Evolutionary conservation across 108 stramenopile species (phyloP).

Genomic region (Fistulifera pelliculosa): DNA sequence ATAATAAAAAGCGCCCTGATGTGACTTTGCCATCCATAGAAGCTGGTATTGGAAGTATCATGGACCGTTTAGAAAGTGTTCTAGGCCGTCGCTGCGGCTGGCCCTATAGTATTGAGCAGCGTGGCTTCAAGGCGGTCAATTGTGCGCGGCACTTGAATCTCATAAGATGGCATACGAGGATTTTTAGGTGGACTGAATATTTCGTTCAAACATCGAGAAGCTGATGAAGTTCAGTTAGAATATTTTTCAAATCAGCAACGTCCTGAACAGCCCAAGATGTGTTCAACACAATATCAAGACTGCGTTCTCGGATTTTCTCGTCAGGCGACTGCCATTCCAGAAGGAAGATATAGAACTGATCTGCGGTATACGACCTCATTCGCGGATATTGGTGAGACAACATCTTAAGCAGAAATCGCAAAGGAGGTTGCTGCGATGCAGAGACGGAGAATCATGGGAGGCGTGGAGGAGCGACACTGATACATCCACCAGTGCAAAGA

Average conservation of each 20-base stretch:
- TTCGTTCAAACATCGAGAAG: no score
- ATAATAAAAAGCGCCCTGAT: no score
- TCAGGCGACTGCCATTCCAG: constrained; percentile 31
- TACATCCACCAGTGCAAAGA: constrained; percentile 55
- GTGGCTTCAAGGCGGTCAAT: no score
- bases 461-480: constrained; percentile 34
- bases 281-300: not conserved
- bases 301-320: not conserved
- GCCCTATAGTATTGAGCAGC: no score
- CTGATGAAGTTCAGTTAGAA: no score
- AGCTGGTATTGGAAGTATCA: no score
- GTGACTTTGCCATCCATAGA: no score
- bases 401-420: constrained; percentile 56
- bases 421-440: not conserved
- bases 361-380: constrained; percentile 75
- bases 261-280: constrained; percentile 7
- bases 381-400: constrained; percentile 83
- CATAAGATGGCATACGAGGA: no score
- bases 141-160: no score
- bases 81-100: not conserved
- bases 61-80: not conserved
- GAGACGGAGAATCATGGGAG: constrained; percentile 7
- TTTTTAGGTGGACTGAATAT: no score
- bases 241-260: not conserved
- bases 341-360: constrained; percentile 78